Evolutionary conservation across 2,329 filamentous ascomycete genomes (phyloP).

Genomic region (Apiospora hydei): DNA sequence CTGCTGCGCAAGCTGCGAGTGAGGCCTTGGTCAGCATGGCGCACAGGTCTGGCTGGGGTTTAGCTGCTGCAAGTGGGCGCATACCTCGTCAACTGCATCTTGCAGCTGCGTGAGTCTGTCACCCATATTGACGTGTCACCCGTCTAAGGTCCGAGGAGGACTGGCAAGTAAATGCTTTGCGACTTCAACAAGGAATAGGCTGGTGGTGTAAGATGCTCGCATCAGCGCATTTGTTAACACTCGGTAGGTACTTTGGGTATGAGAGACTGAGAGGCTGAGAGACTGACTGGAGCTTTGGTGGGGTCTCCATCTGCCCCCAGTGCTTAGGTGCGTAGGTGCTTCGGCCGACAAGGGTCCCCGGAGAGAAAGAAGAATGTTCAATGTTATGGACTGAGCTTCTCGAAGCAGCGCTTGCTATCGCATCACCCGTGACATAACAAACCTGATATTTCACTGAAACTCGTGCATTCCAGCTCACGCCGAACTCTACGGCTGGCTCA

Average conservation of each 20-base stretch:
- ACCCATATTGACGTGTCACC: slow-evolving; percentile 58
- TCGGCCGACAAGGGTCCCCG: not conserved
- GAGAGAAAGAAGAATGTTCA: not conserved
- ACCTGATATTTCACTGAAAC: not conserved
- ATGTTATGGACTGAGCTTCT: not conserved
- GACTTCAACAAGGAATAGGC: not conserved
- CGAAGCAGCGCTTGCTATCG: not conserved
- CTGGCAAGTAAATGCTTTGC: not conserved
- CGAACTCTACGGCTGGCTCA: not conserved
- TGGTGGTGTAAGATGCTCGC: not conserved
- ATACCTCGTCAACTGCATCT: slow-evolving; percentile 82
- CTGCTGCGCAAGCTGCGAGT: slow-evolving; percentile 67
- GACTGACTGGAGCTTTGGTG: slow-evolving; percentile 21
- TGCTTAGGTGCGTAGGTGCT: too few relatives aligned
- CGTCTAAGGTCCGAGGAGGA: not conserved
- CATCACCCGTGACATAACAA: not conserved
- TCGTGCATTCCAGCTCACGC: not conserved
- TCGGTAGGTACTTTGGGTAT: too few relatives aligned
- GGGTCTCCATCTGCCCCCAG: not conserved
- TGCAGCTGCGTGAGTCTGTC: slow-evolving; percentile 85
- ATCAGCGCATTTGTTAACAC: not conserved
- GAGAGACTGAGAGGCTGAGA: too few relatives aligned
- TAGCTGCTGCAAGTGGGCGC: slow-evolving; percentile 26
- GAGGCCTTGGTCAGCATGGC: not conserved
- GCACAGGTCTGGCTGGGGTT: slow-evolving; percentile 4